These are phyloP conservation scores for Rhododendron mucronatum DNA, from an alignment of 148 eudicot species.

Conservation along the genomic window DNA sequence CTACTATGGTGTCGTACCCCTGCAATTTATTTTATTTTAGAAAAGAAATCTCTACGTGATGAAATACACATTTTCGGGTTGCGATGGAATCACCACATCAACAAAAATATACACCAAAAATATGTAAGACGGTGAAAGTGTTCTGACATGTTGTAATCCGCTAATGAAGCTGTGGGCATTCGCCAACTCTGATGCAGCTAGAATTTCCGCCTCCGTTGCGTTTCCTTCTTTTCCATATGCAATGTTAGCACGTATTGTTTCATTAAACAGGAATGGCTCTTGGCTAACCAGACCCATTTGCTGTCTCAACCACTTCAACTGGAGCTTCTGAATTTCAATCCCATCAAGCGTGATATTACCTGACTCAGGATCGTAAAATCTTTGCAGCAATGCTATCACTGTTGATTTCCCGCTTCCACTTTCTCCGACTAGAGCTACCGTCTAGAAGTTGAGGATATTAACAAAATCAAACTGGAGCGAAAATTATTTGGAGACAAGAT, in stretches of 20 bases:
- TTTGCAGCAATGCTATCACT: slow-evolving; percentile 60
- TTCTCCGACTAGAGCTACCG: slow-evolving; percentile 75
- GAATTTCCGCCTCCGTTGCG: slow-evolving; percentile 55
- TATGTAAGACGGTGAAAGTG: too few species aligned
- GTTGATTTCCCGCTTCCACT: slow-evolving; percentile 87
- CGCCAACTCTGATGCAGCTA: slow-evolving; percentile 56
- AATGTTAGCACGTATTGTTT: slow-evolving; percentile 64
- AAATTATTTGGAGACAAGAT: not conserved
- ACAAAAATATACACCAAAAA: not conserved
- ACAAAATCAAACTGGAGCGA: not conserved
- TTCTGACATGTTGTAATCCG: slow-evolving; percentile 50
- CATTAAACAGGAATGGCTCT: slow-evolving; percentile 62
- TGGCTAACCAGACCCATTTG: slow-evolving; percentile 90
- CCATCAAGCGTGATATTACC: slow-evolving; percentile 61
- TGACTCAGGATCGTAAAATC: slow-evolving; percentile 63
- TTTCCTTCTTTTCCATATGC: slow-evolving; percentile 62
- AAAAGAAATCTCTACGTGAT: not conserved
- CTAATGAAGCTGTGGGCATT: slow-evolving; percentile 77
- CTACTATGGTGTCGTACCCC: slow-evolving; percentile 78
- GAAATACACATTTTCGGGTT: not conserved
- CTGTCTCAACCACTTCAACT: slow-evolving; percentile 66
- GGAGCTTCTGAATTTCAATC: slow-evolving; percentile 48
- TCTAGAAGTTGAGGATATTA: slow-evolving; percentile 15
- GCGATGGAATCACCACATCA: not conserved
- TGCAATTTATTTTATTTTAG: slow-evolving; percentile 5